Conservation (phyloP, 1,139 yeast genomes). For the Lodderomyces pseudojiufengensis region DNA sequence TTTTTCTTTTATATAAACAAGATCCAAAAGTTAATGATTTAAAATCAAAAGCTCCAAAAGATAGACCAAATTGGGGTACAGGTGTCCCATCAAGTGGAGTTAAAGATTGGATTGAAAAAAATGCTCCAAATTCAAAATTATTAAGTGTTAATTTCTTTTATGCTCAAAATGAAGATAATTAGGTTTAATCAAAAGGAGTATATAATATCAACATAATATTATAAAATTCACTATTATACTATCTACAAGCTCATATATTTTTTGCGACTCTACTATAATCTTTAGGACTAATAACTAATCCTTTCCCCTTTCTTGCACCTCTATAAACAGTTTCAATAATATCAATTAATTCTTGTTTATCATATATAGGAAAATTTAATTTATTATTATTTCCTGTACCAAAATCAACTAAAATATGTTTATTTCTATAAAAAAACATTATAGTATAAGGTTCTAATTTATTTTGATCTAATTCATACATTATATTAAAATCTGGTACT, state of each 20-base stretch:
- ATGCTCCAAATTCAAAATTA: slow-evolving; percentile 57
- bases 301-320: slow-evolving; percentile 92
- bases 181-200: too few species aligned
- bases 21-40: slow-evolving; percentile 32
- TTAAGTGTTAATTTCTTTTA: slow-evolving; percentile 77
- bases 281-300: slow-evolving; percentile 81
- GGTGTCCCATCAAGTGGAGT: slow-evolving; percentile 73
- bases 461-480: slow-evolving; percentile 73
- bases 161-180: slow-evolving; percentile 59
- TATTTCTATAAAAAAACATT: slow-evolving; percentile 91
- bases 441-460: slow-evolving; percentile 71
- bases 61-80: slow-evolving; percentile 84
- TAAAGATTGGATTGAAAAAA: slow-evolving; percentile 63
- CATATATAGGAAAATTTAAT: slow-evolving; percentile 71
- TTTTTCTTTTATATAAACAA: slow-evolving; percentile 70
- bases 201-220: too few species aligned
- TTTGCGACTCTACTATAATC: slow-evolving; percentile 43
- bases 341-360: slow-evolving; percentile 88
- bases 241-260: too few species aligned
- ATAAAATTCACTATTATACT: too few species aligned
- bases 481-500: slow-evolving; percentile 86
- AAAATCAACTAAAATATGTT: slow-evolving; percentile 97
- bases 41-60: slow-evolving; percentile 38
- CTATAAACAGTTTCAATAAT: slow-evolving; percentile 84
- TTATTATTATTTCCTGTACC: slow-evolving; percentile 98